A percentile compares a stretch with the other conserved stretches of the same genome.
These are phyloP conservation scores for Hibiscus trionum DNA, from an alignment of 345 rosid genomes.

Conservation along the genomic window DNA sequence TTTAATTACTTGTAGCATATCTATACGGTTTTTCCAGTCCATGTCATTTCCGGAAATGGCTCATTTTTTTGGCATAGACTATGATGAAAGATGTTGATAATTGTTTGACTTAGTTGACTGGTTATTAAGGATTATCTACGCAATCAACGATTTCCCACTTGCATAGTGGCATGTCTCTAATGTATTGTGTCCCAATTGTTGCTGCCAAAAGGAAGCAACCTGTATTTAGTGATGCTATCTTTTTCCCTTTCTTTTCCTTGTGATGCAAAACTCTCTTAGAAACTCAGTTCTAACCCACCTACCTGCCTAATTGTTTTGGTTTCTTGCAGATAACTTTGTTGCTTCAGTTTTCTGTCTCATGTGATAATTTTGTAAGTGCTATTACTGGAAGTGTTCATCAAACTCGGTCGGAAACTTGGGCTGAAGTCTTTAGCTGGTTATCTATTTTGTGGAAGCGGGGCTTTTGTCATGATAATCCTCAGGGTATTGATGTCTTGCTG, in stretches of 20 bases:
- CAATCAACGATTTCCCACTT: neutral
- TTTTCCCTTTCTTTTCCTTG: neutral
- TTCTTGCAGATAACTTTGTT: constrained; percentile 57
- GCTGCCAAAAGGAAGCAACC: neutral
- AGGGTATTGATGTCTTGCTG: constrained; percentile 41
- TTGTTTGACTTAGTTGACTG: neutral
- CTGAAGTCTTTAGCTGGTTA: constrained; percentile 64
- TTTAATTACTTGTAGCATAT: neutral
- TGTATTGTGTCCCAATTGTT: neutral
- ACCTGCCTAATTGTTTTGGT: constrained; percentile 17
- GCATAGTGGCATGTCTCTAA: neutral
- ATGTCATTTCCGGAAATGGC: neutral
- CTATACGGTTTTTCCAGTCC: neutral
- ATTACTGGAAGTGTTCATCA: constrained; percentile 22
- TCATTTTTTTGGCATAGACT: neutral
- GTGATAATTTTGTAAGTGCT: constrained; percentile 38
- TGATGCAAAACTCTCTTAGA: constrained; percentile 2
- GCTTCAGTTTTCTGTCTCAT: constrained; percentile 51
- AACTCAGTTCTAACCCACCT: neutral
- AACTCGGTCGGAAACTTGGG: constrained; percentile 25
- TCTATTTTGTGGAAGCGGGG: constrained; percentile 83
- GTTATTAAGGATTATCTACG: neutral
- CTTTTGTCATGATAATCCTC: constrained; percentile 82
- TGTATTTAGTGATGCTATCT: neutral
- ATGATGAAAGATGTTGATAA: neutral